Evolutionary conservation across 1,284 basidiomycete genomes (phyloP), one percentile per base, ranked within the genome.

Genomic region (Apiotrichum mycotoxinovorans): DNA sequence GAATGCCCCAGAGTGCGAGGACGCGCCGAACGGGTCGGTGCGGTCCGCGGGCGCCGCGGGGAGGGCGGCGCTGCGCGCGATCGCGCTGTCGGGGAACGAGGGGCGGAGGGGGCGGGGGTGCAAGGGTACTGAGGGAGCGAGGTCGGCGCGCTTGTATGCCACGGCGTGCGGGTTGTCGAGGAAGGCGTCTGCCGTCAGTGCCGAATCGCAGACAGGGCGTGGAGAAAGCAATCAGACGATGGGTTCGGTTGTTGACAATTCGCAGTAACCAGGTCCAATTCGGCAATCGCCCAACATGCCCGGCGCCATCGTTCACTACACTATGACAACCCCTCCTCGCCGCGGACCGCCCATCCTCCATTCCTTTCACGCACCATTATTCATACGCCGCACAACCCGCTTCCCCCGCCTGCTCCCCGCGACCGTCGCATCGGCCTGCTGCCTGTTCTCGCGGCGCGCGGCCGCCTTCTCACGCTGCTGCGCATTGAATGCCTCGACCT

Each of bases 291-390:
- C n/a, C n/a, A n/a, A n/a, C n/a, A n/a, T n/a, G n/a, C n/a, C n/a
- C n/a, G n/a, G n/a, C n/a, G n/a, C n/a, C n/a, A n/a, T n/a, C n/a
- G n/a, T n/a, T n/a, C n/a, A n/a, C n/a, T n/a, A n/a, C n/a, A n/a
- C n/a, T n/a, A n/a, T n/a, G n/a, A n/a, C n/a, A n/a, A n/a, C n/a
- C n/a, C n/a, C n/a, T n/a, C n/a, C n/a, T n/a, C n/a, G n/a, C n/a
- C n/a, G n/a, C n/a, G n/a, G n/a, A n/a, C n/a, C n/a, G n/a, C n/a
- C n/a, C n/a, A n/a, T n/a, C n/a, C n/a, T n/a, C n/a, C n/a, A n/a
- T n/a, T n/a, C n/a, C n/a, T n/a, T n/a, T 3, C 12, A 37, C 70
- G 37, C 33, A 73, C 74, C 73, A 62, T 78, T 78, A 58, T 78
- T 74, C 48, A 67, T 58, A 20, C 76, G 56, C 44, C 75, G 62